Evolutionary conservation across 495 filamentous ascomycete genomes (phyloP).

Genomic region (Mytilinidion resinicola): DNA sequence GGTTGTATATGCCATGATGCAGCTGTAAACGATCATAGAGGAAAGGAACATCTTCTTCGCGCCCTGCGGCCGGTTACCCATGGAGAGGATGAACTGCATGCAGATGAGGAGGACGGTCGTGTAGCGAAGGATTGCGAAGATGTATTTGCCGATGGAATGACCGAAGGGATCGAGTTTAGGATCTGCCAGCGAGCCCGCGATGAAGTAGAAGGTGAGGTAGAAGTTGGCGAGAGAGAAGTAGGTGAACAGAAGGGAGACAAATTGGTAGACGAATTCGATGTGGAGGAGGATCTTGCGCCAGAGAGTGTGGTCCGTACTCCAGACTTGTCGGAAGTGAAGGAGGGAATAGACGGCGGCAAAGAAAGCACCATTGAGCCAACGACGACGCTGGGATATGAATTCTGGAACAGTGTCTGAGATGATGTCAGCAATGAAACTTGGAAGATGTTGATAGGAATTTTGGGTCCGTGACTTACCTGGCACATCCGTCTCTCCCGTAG

Average conservation of each 20-base stretch:
- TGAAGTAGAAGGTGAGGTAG: conserved; percentile 98
- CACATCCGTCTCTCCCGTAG: conserved; percentile 95
- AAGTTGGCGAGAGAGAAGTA: conserved; percentile 99
- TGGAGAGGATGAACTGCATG: conserved; percentile 94
- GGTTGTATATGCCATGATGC: conserved; percentile 95
- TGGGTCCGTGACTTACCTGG: conserved; percentile 54
- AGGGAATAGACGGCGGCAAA: conserved; percentile 98
- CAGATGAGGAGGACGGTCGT: conserved; percentile 79
- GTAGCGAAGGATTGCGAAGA: conserved; percentile 84
- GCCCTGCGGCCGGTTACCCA: conserved; percentile 96
- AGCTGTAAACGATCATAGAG: conserved; percentile 75
- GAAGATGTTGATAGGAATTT: not conserved
- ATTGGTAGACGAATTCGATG: conserved; percentile 94
- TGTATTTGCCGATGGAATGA: conserved; percentile 69
- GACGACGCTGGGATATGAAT: conserved; percentile 89
- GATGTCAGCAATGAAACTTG: not conserved
- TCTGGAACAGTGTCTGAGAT: conserved; percentile 67
- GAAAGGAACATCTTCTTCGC: conserved; percentile 85
- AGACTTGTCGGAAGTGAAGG: conserved; percentile 89
- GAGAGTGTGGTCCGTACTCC: conserved; percentile 87
- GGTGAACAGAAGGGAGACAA: conserved; percentile 84
- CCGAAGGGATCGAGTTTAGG: conserved; percentile 80
- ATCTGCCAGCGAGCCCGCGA: conserved; percentile 88
- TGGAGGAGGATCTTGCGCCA: conserved; percentile 85
- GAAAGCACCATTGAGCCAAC: conserved; percentile 98